Base-by-base conservation (phyloP, 352 stramenopile genomes). In the Phytophthora ohioensis region DNA sequence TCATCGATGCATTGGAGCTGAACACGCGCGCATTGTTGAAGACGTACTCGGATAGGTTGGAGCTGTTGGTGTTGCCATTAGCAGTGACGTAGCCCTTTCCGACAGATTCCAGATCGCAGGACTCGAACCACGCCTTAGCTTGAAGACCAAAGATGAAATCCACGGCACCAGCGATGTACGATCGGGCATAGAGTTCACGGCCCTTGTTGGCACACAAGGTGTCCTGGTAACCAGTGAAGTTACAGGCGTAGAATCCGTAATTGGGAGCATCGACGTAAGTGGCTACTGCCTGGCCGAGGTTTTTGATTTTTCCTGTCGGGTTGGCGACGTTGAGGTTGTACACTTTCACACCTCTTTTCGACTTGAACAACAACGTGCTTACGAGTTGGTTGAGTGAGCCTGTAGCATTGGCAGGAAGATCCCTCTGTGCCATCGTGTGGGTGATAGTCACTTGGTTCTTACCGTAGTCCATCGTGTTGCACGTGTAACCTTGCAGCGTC, bases 261-360 rank as follows among this genome's bases (percentile, higher is more conserved):
- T 64, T 51, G 11, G 47, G 27, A 6, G 27, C 48, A 17, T 67
- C 59, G 27, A 67, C 48, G 12, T 59, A 59, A 1, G 39, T 32
- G 15, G 59, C 59, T 13, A 67, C 35, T 0, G 59, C 59, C 32
- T 67, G 59, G 6, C 60, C 60, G 21, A 60, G 39, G 2, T 35
- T 35, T 5, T 60, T 49, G n/a, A 62, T 68, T 46, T 68, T 68
- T 2, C 17, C 49, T 5, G 21, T 17, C 7, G 61, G 41, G 51
- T 60, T 67, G 48, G 59, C 64, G 8, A 66, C 39, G 32, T 71
- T 71, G 46, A 71, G 36, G 30, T 67, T 72, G 57, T 72, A 72
- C 13, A 72, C 42, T 42, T 62, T 67, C 7, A 65, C 49, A 27
- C 55, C 55, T 3, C n/a, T 67, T 15, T 48, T 56, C 8, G 64